Base-by-base conservation (phyloP, 2,329 filamentous ascomycete genomes). In the Arachnomyces sp. region DNA sequence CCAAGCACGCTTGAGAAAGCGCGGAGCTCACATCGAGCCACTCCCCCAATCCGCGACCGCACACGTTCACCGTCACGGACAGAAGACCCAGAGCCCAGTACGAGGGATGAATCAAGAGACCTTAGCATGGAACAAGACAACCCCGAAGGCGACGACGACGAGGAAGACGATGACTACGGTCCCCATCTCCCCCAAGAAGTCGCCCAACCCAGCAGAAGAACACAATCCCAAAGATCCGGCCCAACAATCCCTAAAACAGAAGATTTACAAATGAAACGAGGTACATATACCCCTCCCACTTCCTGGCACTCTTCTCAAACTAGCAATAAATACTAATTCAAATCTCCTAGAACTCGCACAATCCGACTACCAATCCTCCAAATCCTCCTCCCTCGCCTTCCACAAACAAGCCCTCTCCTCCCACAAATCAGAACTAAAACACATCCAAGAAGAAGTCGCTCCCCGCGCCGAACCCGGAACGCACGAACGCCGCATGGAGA, bases 401-500 rank as follows among this genome's bases (percentile, higher is more conserved):
- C 82, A 90, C 53, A 82, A 81, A 47, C 81, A 83, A 40, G 74
- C 76, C 0, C 71, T 92, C 0, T 31, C 33, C 16, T 50, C 59
- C 1, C 63, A 65, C 36, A 59, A 57, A 38, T 46, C 57, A 3
- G 53, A 57, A 33, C 31, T 60, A 11, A 57, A 55, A 32, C 49
- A 57, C 7, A 44, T 65, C 28, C 48, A 64, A 52, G 86, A 95
- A 11, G 89, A 95, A 48, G 66, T 95, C 0, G 77, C 73, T 0
- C 89, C 90, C 0, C 84, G 86, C 8, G 86, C 90, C 0, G 87
- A 92, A 44, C 68, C 88, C 0, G 88, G 89, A 0, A 84, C 84
- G 1, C 79, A 81, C 34, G 90, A 94, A 65, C 79, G 90, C 8
- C 77, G 79, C 54, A 72, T 96, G 1, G 90, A 98, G 67, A 95